Conservation (phyloP, 192 early-diverging fungal genomes). For the Thamnidium elegans region DNA sequence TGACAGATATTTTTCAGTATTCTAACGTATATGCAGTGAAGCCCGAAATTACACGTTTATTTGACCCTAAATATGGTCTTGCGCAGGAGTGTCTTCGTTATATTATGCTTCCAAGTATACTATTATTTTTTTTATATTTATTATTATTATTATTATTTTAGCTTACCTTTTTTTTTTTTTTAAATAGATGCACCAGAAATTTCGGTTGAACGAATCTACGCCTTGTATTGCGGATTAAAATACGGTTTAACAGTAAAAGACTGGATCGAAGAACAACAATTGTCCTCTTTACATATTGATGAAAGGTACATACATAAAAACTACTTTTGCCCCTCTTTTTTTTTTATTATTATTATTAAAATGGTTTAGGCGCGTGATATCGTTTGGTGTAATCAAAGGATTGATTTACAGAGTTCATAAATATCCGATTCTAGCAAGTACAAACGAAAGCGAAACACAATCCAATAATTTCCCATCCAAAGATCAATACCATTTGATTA, state of each 20-base stretch:
- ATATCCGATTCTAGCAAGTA: slow-evolving; percentile 67
- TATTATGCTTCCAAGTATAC: slow-evolving; percentile 54
- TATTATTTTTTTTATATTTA: not conserved
- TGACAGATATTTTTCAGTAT: slow-evolving; percentile 96
- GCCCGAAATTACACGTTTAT: slow-evolving; percentile 57
- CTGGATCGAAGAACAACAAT: slow-evolving; percentile 80
- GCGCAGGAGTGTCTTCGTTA: slow-evolving; percentile 79
- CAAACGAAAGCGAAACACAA: not conserved
- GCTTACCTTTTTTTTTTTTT: not conserved
- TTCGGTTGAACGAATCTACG: slow-evolving; percentile 67
- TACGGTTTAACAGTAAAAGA: slow-evolving; percentile 76
- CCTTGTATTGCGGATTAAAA: slow-evolving; percentile 77
- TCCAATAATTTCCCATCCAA: not conserved
- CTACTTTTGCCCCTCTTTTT: not conserved
- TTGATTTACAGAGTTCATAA: slow-evolving; percentile 87
- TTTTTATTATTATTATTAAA: slow-evolving; percentile 6
- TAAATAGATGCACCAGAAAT: slow-evolving; percentile 46
- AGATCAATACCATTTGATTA: slow-evolving; percentile 9
- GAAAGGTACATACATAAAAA: slow-evolving; percentile 58
- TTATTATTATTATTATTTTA: not conserved
- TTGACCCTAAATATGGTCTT: slow-evolving; percentile 55
- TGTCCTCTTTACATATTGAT: slow-evolving; percentile 69
- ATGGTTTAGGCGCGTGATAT: slow-evolving; percentile 71
- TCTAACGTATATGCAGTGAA: slow-evolving; percentile 83
- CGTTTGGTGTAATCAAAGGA: slow-evolving; percentile 86